Conservation (phyloP, 208 protist species). For the Crithidia acanthocephali region DNA sequence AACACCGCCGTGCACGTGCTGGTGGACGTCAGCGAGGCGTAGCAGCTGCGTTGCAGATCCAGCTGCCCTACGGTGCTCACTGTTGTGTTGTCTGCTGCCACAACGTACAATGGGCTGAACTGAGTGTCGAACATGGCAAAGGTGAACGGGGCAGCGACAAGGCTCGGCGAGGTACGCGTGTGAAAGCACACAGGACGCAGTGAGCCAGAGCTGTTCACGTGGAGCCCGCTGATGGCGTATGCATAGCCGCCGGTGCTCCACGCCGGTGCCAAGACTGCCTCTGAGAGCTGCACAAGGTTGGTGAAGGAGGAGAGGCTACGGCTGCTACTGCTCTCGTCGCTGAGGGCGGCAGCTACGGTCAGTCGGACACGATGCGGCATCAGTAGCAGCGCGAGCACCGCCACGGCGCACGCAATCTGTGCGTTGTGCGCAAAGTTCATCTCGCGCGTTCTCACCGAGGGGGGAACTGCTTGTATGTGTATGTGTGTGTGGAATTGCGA, state of each 20-base stretch:
- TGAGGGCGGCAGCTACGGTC: background rate
- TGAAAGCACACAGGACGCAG: constrained; percentile 23
- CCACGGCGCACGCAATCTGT: constrained; percentile 1
- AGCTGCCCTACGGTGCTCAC: constrained; percentile 12
- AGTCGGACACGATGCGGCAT: background rate
- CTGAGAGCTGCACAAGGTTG: constrained; percentile 23
- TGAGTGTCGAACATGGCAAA: constrained; percentile 32
- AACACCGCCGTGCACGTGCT: background rate
- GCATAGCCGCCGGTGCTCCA: constrained; percentile 27
- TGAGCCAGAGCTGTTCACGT: background rate
- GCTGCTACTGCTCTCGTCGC: constrained; percentile 78
- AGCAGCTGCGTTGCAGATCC: constrained; percentile 19
- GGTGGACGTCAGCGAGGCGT: background rate
- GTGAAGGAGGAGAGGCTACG: constrained; percentile 8
- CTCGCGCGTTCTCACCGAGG: too few species aligned
- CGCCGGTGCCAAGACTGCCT: constrained; percentile 31
- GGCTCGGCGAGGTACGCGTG: constrained; percentile 11
- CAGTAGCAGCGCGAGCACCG: constrained; percentile 4
- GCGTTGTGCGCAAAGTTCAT: background rate
- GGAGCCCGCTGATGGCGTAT: constrained; percentile 3
- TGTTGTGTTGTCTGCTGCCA: background rate
- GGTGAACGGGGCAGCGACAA: constrained; percentile 20
- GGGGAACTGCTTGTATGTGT: too few species aligned
- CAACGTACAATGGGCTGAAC: constrained; percentile 25
- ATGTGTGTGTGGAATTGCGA: too few species aligned